phyloP scores from a whole-genome alignment of 2,329 filamentous ascomycete species.

The Tolypocladium sp. region DNA sequence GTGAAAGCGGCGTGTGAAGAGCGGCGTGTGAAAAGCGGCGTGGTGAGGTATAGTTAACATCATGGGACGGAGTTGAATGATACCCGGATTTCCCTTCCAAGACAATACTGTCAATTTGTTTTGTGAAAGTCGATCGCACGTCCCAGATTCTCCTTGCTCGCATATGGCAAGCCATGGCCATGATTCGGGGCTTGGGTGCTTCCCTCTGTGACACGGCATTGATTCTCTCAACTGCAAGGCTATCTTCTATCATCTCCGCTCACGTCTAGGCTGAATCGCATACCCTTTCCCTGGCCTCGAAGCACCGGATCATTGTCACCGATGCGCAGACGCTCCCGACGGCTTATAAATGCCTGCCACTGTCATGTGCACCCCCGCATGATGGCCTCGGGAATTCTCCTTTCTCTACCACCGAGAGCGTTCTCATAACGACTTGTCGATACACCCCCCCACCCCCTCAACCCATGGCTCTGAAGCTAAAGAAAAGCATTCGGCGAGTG shows the following conservation, averaged over 20 bases:
- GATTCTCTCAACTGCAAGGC: background rate
- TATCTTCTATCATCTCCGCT: background rate
- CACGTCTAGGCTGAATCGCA: background rate
- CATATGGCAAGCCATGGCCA: too few species aligned
- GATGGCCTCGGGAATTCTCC: background rate
- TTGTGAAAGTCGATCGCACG: background rate
- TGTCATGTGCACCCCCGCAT: background rate
- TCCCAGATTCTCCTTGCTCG: too few species aligned
- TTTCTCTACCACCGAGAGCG: background rate
- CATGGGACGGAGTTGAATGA: background rate
- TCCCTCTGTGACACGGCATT: too few species aligned
- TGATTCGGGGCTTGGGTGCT: too few species aligned
- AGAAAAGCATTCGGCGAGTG: background rate
- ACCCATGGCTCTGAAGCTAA: background rate
- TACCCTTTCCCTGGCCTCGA: background rate
- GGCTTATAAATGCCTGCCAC: background rate
- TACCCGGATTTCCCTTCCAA: background rate
- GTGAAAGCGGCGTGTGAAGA: background rate
- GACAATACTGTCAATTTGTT: background rate
- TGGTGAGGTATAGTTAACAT: background rate
- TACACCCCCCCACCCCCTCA: too few species aligned
- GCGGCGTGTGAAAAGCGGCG: background rate
- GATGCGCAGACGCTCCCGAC: background rate
- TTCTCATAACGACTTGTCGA: background rate
- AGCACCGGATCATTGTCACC: background rate